These are phyloP conservation scores for Malbranchea cinnamomea DNA, from an alignment of 2,329 filamentous ascomycete genomes.

Conservation along the genomic window DNA sequence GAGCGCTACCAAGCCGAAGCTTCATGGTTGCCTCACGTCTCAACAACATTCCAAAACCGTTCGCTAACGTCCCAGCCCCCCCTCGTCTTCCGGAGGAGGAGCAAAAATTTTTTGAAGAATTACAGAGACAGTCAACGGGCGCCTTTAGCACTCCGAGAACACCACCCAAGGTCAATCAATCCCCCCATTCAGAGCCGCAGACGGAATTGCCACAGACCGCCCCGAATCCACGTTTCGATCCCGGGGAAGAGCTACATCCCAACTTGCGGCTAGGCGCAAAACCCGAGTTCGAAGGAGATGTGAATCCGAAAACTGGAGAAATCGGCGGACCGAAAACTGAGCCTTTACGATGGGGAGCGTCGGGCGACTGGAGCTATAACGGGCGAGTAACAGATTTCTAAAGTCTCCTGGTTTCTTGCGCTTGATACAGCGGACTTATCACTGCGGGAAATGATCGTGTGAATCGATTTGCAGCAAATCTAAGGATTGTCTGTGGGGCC, in stretches of 20 bases:
- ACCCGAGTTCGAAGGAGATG: conserved; percentile 86
- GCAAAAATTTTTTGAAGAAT: conserved; percentile 77
- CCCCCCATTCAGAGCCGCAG: conserved; percentile 24
- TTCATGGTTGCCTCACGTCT: conserved; percentile 13
- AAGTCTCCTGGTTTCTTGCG: no score
- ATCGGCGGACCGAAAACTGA: conserved; percentile 96
- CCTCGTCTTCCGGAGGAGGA: conserved; percentile 77
- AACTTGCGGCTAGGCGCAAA: conserved; percentile 61
- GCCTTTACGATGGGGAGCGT: conserved; percentile 69
- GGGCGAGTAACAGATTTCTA: conserved; percentile 85
- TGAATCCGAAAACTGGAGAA: conserved; percentile 87
- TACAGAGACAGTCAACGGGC: conserved; percentile 63
- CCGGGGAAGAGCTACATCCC: conserved; percentile 52
- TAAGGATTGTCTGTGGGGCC: no score
- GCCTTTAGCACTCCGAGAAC: conserved; percentile 53
- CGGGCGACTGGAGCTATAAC: conserved; percentile 82
- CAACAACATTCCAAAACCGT: conserved; percentile 16
- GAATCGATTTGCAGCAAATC: no score
- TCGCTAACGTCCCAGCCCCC: conserved; percentile 47
- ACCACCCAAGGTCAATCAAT: conserved; percentile 35
- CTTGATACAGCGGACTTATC: no score
- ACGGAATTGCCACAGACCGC: conserved; percentile 1
- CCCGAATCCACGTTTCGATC: conserved; percentile 21
- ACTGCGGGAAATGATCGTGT: conserved; percentile 4
- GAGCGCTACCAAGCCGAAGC: conserved; percentile 15